These are phyloP conservation scores for Gymnopilus dilepis DNA, from an alignment of 768 basidiomycete genomes.

Conservation along the genomic window DNA sequence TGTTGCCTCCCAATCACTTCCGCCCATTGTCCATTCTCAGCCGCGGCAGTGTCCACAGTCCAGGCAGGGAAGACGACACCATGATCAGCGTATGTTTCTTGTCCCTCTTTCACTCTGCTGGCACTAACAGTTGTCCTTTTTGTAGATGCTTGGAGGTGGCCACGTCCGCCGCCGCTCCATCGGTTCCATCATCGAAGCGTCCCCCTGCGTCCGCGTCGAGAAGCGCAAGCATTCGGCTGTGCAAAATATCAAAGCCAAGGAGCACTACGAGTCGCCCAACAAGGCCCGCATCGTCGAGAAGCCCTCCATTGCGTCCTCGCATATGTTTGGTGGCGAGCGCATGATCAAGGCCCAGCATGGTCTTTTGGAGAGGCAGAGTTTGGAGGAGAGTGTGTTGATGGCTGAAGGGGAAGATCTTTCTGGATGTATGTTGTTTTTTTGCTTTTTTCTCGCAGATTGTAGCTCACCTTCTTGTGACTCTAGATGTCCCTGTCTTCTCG, in stretches of 20 bases:
- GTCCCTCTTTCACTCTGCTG: constrained; percentile 4
- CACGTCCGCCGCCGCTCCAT: constrained; percentile 73
- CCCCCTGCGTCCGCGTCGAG: constrained; percentile 70
- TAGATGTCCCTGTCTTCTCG: constrained; percentile 63
- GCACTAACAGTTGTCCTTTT: constrained; percentile 11
- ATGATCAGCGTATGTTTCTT: constrained; percentile 70
- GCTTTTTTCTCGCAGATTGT: neutral
- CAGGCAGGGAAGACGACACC: constrained; percentile 74
- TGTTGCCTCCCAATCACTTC: constrained; percentile 56
- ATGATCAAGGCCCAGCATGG: constrained; percentile 72
- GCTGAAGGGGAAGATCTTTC: constrained; percentile 71
- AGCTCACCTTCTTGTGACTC: constrained; percentile 23
- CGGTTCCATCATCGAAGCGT: constrained; percentile 67
- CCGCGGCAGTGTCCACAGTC: constrained; percentile 44
- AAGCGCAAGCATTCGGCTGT: constrained; percentile 61
- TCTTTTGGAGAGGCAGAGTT: constrained; percentile 65
- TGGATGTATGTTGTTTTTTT: constrained; percentile 48
- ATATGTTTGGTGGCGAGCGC: constrained; percentile 69
- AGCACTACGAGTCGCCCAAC: constrained; percentile 45
- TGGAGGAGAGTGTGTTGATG: constrained; percentile 67
- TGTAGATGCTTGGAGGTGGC: constrained; percentile 80
- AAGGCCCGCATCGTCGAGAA: constrained; percentile 61
- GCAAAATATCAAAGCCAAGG: constrained; percentile 35
- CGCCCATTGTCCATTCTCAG: constrained; percentile 61
- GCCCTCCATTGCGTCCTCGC: constrained; percentile 65